phyloP scores from a whole-genome alignment of 768 basidiomycete genomes.

The Agaricus subrufescens region DNA sequence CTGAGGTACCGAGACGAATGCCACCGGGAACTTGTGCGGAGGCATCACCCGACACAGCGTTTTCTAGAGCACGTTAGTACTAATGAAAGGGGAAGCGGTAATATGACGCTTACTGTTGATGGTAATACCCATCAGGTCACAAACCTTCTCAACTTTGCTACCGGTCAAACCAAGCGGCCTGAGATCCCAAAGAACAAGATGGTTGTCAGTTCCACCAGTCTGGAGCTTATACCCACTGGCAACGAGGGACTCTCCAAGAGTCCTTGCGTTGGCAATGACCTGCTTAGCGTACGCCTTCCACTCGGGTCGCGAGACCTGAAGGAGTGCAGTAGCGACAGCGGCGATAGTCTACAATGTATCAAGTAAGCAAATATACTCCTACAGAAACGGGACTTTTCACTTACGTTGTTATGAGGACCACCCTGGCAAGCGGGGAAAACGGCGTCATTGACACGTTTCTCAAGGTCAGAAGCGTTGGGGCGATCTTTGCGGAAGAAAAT shows the following conservation, averaged over 20 bases:
- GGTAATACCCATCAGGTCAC: conserved; percentile 94
- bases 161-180: conserved; percentile 95
- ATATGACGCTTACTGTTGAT: conserved; percentile 71
- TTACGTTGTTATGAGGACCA: conserved; percentile 96
- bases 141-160: conserved; percentile 97
- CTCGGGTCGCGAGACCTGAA: conserved; percentile 84
- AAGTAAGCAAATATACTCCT: neutral
- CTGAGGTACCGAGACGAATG: conserved; percentile 92
- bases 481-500: conserved; percentile 98
- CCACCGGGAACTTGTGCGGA: conserved; percentile 96
- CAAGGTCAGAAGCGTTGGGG: conserved; percentile 76
- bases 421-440: conserved; percentile 99
- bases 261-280: conserved; percentile 83
- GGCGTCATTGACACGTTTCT: conserved; percentile 95
- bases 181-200: conserved; percentile 96
- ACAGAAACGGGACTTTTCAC: conserved; percentile 14
- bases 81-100: neutral
- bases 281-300: conserved; percentile 93
- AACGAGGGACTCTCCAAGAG: conserved; percentile 69
- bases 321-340: conserved; percentile 87
- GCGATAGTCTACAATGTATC: conserved; percentile 72
- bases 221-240: conserved; percentile 92
- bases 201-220: conserved; percentile 95
- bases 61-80: conserved; percentile 49
- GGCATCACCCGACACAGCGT: conserved; percentile 94